Evolutionary conservation across 371 early-diverging fungal species (phyloP).

Genomic region (Rhizopus delemar): DNA sequence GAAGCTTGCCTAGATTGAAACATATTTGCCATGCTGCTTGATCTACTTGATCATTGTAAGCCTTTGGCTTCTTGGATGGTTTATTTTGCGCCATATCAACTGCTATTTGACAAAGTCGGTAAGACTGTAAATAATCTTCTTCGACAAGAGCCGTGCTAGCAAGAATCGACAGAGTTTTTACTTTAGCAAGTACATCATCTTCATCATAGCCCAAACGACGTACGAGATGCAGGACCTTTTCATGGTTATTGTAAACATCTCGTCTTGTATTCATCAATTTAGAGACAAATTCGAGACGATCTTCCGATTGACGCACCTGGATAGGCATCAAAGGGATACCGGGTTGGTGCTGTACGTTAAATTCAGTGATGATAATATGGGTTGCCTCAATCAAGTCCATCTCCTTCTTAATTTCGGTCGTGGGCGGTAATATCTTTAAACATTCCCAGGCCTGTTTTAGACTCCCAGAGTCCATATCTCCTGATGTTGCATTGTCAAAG

Average conservation of each 20-base stretch:
- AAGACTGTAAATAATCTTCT: conserved; percentile 54
- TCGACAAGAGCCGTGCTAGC: conserved; percentile 62
- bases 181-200: conserved; percentile 53
- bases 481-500: conserved; percentile 75
- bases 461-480: conserved; percentile 66
- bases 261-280: conserved; percentile 56
- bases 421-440: conserved; percentile 64
- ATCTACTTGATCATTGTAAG: conserved; percentile 49
- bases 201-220: conserved; percentile 57
- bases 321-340: conserved; percentile 70
- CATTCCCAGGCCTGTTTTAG: conserved; percentile 79
- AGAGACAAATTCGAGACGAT: conserved; percentile 68
- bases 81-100: conserved; percentile 37
- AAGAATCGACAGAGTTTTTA: conserved; percentile 55
- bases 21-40: conserved; percentile 62
- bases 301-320: conserved; percentile 66
- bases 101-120: conserved; percentile 53
- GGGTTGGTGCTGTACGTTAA: conserved; percentile 55
- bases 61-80: conserved; percentile 25
- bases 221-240: conserved; percentile 58
- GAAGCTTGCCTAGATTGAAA: conserved; percentile 51
- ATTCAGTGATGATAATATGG: conserved; percentile 60
- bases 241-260: conserved; percentile 53
- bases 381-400: conserved; percentile 76
- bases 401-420: conserved; percentile 63